Evolutionary conservation across 2,329 filamentous ascomycete species (phyloP), one percentile per base, ranked within the genome.

Genomic region (Fusarium concolor): DNA sequence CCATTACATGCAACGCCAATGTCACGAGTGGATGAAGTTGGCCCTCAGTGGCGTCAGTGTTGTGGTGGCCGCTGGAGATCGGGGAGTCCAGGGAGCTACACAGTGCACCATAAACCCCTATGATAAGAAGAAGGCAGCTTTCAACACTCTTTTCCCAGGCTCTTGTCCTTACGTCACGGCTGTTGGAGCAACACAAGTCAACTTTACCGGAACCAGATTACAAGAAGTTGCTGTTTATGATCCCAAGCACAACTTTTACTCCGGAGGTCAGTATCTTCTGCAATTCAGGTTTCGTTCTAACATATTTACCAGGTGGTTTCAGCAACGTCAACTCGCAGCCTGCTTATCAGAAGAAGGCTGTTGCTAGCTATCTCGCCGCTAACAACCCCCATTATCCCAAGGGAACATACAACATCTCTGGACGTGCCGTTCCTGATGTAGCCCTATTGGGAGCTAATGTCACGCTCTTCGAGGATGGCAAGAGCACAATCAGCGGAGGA

Each of bases 181-280:
- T 3, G 54, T 56, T 22, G 54, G 54, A 29, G 54, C 54, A 9
- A 56, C 54, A 10, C 54, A 56, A 0, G 37, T 56, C 37, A 54
- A 56, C 15, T 56, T 56, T 3, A 56, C 37, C 1, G 46, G 54
- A 14, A 53, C 17, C 3, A 33, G n/a, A 8, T 35, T 37, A 24
- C 18, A 56, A 0, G 54, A 56, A 6, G 54, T 56, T 18, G 54
- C 37, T 3, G 54, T 56, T 5, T 56, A 10, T 1, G 54, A 56
- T 24, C 54, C 54, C 8, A 56, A 56, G n/a, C 54, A 56, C 7
- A 43, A 54, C 37, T 56, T 53, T 22, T 56, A 53, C 29, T 56
- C 54, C 10, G 47, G 54, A 29, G 54, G 46, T 56, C 10, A n/a
- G 20, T 33, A 6, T 8, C 1, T 2, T 2, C 12, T 37, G 6